Evolutionary conservation across 2,329 filamentous ascomycete species (phyloP), one percentile per base, ranked within the genome.

Genomic region (Cryphonectria parasitica): DNA sequence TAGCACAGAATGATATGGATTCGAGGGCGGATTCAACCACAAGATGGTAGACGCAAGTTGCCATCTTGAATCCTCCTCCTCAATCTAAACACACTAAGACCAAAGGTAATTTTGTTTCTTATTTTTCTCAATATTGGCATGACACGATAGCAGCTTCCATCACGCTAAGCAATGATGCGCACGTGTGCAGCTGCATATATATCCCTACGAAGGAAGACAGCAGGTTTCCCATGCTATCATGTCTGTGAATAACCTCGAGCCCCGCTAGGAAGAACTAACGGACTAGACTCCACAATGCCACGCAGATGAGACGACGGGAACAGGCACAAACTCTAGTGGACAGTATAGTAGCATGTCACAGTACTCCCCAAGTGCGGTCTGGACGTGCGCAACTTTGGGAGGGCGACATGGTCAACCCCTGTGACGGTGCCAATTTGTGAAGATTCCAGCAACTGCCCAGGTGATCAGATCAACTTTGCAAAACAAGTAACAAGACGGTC

Each of bases 221-320:
- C 1, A 19, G 34, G 19, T 31, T 17, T 58, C n/a, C 17, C 6
- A 17, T 49, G 1, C 19, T 49, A 15, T 43, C 4, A 8, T 10
- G 43, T 11, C 36, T 63, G 49, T 58, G 60, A 68, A 70, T 43
- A 36, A 39, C 66, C n/a, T 70, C 66, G 54, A 11, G 17, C 11
- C 34, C 19, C 34, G 60, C 67, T 68, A 66, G 69, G 19, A n/a
- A n/a, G 45, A 11, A n/a, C 45, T 2, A 49, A n/a, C 4, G 45
- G 6, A 8, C 2, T 64, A 52, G 61, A 70, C 64, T 61, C 52
- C 52, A 36, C 34, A 66, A 49, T 43, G 66, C 65, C 66, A 34
- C 61, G 49, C 58, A 43, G 58, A 22, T 61, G 67, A 52, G 66
- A 66, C 65, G 61, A 65, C 69, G 52, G 65, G 60, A 61, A 49